Percentiles rank a stretch among this genome's conserved stretches.
These are phyloP conservation scores for Scedosporium apiospermum DNA, from an alignment of 2,329 filamentous ascomycete genomes.

Conservation along the genomic window DNA sequence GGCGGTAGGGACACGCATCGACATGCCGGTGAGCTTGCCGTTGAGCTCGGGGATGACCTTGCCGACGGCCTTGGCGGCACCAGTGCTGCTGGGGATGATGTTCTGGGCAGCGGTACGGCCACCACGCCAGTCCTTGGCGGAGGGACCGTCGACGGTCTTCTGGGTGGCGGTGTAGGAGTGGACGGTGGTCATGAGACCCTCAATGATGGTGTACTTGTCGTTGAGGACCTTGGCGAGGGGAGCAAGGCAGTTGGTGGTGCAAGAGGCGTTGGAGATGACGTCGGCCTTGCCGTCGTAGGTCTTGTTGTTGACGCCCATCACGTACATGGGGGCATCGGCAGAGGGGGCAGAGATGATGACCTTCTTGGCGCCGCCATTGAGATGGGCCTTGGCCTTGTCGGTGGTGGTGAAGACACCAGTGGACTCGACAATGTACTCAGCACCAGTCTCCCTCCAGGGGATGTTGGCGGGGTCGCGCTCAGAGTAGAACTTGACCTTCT, in stretches of 20 bases:
- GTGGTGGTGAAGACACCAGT: constrained; percentile 82
- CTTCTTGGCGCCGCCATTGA: constrained; percentile 97
- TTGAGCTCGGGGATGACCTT: constrained; percentile 98
- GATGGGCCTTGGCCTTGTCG: constrained; percentile 88
- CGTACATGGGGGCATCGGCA: constrained; percentile 98
- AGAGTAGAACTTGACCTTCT: constrained; percentile 43
- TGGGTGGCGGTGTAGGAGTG: constrained; percentile 99
- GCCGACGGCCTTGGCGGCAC: constrained; percentile 99
- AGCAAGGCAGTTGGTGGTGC: constrained; percentile 99
- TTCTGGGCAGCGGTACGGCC: constrained; percentile 98
- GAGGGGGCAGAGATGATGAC: constrained; percentile 88
- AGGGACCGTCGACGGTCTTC: constrained; percentile 98
- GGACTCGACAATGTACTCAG: constrained; percentile 61
- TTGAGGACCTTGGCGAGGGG: constrained; percentile 98
- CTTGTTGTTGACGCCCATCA: constrained; percentile 98
- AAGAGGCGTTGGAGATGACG: constrained; percentile 98
- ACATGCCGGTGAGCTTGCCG: constrained; percentile 99
- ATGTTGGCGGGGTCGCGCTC: constrained; percentile 58
- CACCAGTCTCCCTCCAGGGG: constrained; percentile 80
- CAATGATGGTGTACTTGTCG: constrained; percentile 95
- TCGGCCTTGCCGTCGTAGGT: constrained; percentile 82
- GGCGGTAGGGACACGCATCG: constrained; percentile 96
- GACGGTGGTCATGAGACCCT: constrained; percentile 99
- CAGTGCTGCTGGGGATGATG: constrained; percentile 98
- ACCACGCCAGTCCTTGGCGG: constrained; percentile 98